A percentile compares a stretch with the other conserved stretches of the same genome.
Conservation (phyloP, 805 yeast genomes). For the Saturnispora silvae region DNA sequence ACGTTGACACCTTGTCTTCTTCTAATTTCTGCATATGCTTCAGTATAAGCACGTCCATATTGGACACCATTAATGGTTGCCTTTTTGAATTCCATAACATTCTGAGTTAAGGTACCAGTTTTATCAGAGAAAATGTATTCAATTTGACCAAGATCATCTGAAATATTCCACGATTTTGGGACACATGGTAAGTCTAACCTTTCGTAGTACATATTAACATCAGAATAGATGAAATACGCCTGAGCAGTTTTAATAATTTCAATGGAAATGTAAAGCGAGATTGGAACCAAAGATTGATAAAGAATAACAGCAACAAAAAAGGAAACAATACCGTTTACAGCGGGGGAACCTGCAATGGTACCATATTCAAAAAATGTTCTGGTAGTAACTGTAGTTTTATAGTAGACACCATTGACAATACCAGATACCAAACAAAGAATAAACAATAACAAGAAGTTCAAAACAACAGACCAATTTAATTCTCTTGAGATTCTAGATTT, state of each 20-base stretch:
- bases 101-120: constrained; percentile 77
- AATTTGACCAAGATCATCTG: constrained; percentile 79
- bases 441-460: constrained; percentile 58
- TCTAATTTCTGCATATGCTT: constrained; percentile 68
- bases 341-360: constrained; percentile 55
- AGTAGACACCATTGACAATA: constrained; percentile 58
- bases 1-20: constrained; percentile 72
- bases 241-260: constrained; percentile 78
- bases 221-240: constrained; percentile 71
- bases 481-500: constrained; percentile 65
- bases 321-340: constrained; percentile 56
- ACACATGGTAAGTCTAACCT: constrained; percentile 69
- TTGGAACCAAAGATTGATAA: constrained; percentile 74
- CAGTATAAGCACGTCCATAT: constrained; percentile 76
- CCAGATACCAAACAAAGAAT: constrained; percentile 61
- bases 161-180: constrained; percentile 77
- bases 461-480: constrained; percentile 55
- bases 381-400: constrained; percentile 36
- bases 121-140: constrained; percentile 79
- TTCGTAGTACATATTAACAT: constrained; percentile 59
- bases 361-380: constrained; percentile 61
- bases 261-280: constrained; percentile 69
- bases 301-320: constrained; percentile 70
- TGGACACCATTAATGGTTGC: constrained; percentile 64
- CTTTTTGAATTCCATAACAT: constrained; percentile 77